Evolutionary conservation across 306 rosid genomes (phyloP).

Genomic region (Morella rubra): DNA sequence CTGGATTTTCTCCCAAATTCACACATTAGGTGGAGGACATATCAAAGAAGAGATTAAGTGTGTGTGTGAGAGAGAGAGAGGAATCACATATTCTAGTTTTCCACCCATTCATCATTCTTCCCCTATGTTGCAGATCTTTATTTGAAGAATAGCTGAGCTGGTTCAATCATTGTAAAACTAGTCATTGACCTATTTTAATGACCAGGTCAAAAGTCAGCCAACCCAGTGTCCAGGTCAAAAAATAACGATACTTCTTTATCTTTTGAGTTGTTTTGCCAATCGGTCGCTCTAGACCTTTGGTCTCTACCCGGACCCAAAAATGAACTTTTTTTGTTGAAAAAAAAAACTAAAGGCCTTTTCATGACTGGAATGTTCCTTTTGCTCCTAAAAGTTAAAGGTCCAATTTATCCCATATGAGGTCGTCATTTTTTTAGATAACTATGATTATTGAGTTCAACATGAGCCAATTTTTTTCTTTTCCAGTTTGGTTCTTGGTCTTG

Average conservation of each 20-base stretch:
- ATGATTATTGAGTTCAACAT: background rate
- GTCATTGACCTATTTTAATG: background rate
- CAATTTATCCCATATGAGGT: background rate
- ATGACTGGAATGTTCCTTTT: background rate
- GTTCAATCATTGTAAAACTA: background rate
- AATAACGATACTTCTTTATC: background rate
- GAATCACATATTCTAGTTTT: no score
- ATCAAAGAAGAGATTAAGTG: no score
- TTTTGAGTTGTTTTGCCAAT: no score
- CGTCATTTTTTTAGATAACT: background rate
- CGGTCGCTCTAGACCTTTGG: no score
- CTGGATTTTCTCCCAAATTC: background rate
- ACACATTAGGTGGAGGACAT: no score
- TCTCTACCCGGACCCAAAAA: background rate
- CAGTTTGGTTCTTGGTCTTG: background rate
- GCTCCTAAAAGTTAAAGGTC: background rate
- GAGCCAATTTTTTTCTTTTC: background rate
- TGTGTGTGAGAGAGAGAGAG: no score
- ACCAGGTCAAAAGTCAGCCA: background rate
- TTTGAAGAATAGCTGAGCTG: background rate
- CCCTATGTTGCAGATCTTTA: background rate
- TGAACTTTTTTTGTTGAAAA: background rate
- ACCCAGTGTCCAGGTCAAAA: background rate
- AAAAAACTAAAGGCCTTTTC: background rate
- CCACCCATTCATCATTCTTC: no score